Evolutionary conservation across 2,329 filamentous ascomycete genomes (phyloP), one percentile per base, ranked within the genome.

Genomic region (Nakataea oryzae): DNA sequence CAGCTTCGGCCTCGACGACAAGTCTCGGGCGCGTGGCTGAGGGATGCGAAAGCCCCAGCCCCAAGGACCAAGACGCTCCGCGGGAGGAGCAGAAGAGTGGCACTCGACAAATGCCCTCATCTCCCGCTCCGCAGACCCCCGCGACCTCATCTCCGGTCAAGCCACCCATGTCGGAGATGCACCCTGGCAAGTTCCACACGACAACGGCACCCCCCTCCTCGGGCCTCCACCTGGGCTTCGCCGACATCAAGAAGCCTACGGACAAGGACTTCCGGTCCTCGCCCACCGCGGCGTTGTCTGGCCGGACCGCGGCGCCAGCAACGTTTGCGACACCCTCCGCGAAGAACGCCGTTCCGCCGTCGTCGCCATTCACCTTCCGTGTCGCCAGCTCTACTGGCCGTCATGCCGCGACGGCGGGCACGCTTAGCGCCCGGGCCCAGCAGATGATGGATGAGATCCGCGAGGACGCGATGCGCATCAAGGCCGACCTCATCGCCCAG

Each of bases 101-200:
- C 21, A 50, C 9, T 24, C 41, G 27, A 64, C 69, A 29, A 66
- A 67, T 60, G 59, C 2, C 60, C 58, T 74, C 76, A 26, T 76
- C 75, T 29, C 71, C 75, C 11, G 65, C 68, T 63, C 70, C 77
- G 59, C 67, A 73, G 68, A 88, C 89, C 1, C 91, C 91, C 6
- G 81, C 79, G 54, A 84, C 84, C 54, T 82, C 81, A 17, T 85
- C 86, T 4, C 81, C 86, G 7, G 77, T 88, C 67, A 88, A 89
- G 76, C 89, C 91, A 28, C 79, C 88, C 58, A 81, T 82, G 66
- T 85, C 87, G 64, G 92, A 96, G 73, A 97, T 97, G 93, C 93
- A 97, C 72, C 93, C 93, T 11, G 90, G 89, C 77, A 90, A 89
- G 71, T 84, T 86, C 62, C 91, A 95, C 63, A 81, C 84, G 66